Evolutionary conservation across 1,139 yeast species (phyloP).

Genomic region (Blastobotrys malaysiensis): DNA sequence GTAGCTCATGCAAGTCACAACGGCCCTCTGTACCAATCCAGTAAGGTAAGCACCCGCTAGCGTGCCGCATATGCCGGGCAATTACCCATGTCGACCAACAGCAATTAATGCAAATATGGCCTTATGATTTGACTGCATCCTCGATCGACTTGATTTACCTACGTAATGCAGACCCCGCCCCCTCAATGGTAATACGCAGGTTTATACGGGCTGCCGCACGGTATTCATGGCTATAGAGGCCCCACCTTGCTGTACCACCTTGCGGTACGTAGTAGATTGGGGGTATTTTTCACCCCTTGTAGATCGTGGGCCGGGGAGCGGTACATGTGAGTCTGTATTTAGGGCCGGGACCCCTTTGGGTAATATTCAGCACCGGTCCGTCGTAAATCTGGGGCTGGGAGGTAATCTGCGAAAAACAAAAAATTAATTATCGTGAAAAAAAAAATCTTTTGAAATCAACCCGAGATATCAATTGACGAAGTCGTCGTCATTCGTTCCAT

Average conservation of each 20-base stretch:
- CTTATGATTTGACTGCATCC: background rate
- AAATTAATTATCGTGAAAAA: background rate
- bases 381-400: no score
- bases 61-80: background rate
- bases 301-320: no score
- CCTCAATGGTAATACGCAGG: no score
- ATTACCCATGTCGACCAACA: background rate
- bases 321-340: no score
- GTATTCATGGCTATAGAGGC: no score
- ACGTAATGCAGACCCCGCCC: no score
- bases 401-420: background rate
- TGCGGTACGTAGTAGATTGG: no score
- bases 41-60: background rate
- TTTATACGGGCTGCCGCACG: background rate
- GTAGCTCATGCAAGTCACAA: background rate
- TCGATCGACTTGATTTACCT: background rate
- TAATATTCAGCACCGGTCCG: no score
- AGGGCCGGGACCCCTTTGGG: no score
- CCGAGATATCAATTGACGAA: background rate
- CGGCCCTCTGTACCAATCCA: background rate
- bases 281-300: no score
- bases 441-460: background rate
- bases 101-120: background rate
- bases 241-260: no score
- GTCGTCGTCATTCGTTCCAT: background rate